Evolutionary conservation across 352 stramenopile species (phyloP), one percentile per base, ranked within the genome.

Genomic region (Lagenidium sp.): DNA sequence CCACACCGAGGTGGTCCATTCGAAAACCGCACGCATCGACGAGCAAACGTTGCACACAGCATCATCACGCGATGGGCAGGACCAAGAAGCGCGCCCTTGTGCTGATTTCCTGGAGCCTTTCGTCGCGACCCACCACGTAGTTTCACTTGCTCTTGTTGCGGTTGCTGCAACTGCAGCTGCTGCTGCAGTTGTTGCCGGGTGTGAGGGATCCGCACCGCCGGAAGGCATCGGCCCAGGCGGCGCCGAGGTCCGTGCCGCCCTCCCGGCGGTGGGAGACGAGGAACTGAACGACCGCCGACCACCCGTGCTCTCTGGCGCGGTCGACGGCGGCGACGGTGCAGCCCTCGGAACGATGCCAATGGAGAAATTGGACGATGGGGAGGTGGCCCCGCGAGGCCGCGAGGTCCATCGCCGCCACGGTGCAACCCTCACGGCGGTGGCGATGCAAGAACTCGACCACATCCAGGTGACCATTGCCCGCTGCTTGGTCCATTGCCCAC

Each of bases 281-380:
- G 20, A 70, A 64, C 26, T 50, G 38, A 1, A 75, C 55, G 7
- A 75, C 50, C 0, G 41, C 10, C 15, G 55, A 16, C 25, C 72
- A 55, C 15, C 66, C 66, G 30, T 65, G 60, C 31, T 71, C 60
- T 2, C 59, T 59, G 1, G 66, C 66, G 34, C 57, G 43, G 41
- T 74, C 63, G 23, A 79, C 55, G 1, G 63, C 67, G 16, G 55
- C 53, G 13, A 72, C 50, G 2, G 63, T 71, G 19, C 54, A 67
- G 7, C 51, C 51, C 42, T 69, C 55, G 1, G 28, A 32, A 1
- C 66, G 53, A 46, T 60, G 28, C 11, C 28, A 26, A 22, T 75
- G 55, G 19, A 80, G 41, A 41, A 67, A 80, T 36, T 62, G 7
- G 19, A 76, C 52, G 10, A 76, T 38, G 1, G 4, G 4, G 10